These are phyloP conservation scores for Glycine tomentella DNA, from an alignment of 306 rosid species.

Conservation along the genomic window DNA sequence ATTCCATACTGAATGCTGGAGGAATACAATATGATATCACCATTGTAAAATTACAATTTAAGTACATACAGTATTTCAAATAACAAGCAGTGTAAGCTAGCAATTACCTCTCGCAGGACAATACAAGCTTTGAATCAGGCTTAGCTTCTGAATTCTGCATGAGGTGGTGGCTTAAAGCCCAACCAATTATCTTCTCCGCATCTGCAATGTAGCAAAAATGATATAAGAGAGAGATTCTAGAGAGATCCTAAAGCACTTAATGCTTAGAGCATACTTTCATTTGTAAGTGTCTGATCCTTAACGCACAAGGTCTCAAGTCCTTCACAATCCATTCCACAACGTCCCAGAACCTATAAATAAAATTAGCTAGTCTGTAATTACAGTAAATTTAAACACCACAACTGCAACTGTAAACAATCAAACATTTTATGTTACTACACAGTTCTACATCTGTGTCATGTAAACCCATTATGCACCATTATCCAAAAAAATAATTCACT, in stretches of 20 bases:
- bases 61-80: constrained; percentile 45
- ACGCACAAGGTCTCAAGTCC: constrained; percentile 77
- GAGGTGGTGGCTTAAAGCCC: constrained; percentile 90
- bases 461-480: constrained; percentile 17
- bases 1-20: constrained; percentile 88
- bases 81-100: constrained; percentile 42
- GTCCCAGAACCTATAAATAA: constrained; percentile 69
- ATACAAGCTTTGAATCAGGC: constrained; percentile 66
- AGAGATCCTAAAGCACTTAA: constrained; percentile 7
- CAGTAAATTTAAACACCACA: constrained; percentile 25
- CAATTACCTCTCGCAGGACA: constrained; percentile 83
- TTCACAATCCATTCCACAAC: constrained; percentile 80
- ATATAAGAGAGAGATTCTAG: constrained; percentile 25
- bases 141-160: constrained; percentile 80
- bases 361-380: constrained; percentile 30
- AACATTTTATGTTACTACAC: constrained; percentile 9
- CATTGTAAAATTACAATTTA: constrained; percentile 48
- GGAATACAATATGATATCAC: constrained; percentile 62
- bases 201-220: constrained; percentile 58
- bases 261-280: constrained; percentile 71
- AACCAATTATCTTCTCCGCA: constrained; percentile 88
- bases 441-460: constrained; percentile 17
- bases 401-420: constrained; percentile 24
- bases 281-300: constrained; percentile 79
- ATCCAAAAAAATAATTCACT: constrained; percentile 27